Evolutionary conservation across 345 rosid species (phyloP).

Genomic region (Theobroma cacao): DNA sequence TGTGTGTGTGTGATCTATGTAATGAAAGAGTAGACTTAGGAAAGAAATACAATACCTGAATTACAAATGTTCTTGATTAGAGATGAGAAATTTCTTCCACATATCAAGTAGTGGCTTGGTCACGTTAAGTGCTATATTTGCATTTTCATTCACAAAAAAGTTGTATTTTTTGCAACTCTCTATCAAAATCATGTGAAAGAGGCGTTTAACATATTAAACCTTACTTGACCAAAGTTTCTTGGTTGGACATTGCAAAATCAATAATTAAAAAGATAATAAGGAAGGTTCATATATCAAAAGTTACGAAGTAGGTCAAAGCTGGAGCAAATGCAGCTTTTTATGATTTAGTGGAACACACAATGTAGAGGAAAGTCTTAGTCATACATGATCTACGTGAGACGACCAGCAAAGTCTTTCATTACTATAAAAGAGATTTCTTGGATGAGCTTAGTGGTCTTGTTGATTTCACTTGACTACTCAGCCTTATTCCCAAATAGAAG

Average conservation of each 20-base stretch:
- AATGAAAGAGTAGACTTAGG: too few relatives aligned
- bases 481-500: slow-evolving; percentile 56
- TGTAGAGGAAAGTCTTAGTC: slow-evolving; percentile 60
- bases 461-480: slow-evolving; percentile 77
- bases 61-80: too few relatives aligned
- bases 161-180: slow-evolving; percentile 84
- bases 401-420: slow-evolving; percentile 78
- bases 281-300: slow-evolving; percentile 47
- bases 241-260: slow-evolving; percentile 39
- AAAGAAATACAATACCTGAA: too few relatives aligned
- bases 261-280: slow-evolving; percentile 59
- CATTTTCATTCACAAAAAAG: too few relatives aligned
- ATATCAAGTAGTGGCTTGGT: too few relatives aligned
- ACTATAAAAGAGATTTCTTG: slow-evolving; percentile 82
- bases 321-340: slow-evolving; percentile 48
- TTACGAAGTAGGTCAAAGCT: slow-evolving; percentile 43
- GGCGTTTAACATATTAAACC: slow-evolving; percentile 80
- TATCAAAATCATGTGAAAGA: slow-evolving; percentile 88
- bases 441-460: slow-evolving; percentile 83
- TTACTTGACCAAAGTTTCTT: slow-evolving; percentile 85
- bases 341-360: slow-evolving; percentile 67
- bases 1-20: too few relatives aligned
- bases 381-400: slow-evolving; percentile 81
- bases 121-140: too few relatives aligned
- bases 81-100: too few relatives aligned